These are phyloP conservation scores for Magnolia kwangsiensis DNA, from an alignment of 164 flowering plant genomes.

Conservation along the genomic window DNA sequence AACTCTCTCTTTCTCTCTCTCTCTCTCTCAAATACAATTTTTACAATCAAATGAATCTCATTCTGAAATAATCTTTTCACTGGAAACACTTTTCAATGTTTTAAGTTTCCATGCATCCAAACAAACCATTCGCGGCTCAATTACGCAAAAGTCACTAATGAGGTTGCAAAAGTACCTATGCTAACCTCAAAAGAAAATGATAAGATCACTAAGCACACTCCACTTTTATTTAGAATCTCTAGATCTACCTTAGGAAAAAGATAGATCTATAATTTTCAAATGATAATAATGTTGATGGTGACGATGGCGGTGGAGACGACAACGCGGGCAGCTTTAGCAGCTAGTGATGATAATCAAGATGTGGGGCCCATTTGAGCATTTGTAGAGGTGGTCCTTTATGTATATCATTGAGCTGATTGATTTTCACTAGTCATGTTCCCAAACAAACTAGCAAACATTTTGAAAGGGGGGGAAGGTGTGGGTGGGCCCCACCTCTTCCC, in stretches of 20 bases:
- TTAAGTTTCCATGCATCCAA: too few species aligned
- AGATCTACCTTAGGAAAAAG: not conserved
- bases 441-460: conserved; percentile 1
- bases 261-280: not conserved
- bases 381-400: not conserved
- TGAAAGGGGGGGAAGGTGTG: not conserved
- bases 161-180: too few species aligned
- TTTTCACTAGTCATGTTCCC: not conserved
- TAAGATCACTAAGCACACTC: not conserved
- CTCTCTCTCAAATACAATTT: too few species aligned
- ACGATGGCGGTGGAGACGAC: not conserved
- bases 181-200: not conserved
- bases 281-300: not conserved
- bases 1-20: too few species aligned
- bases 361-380: not conserved
- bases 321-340: not conserved
- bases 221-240: not conserved
- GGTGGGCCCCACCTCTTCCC: not conserved
- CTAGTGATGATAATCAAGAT: not conserved
- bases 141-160: too few species aligned
- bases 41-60: too few species aligned
- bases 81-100: too few species aligned
- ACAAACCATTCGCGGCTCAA: too few species aligned
- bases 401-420: not conserved
- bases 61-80: too few species aligned